Percentiles rank a stretch among this genome's conserved stretches.
phyloP scores from a whole-genome alignment of 2,329 filamentous ascomycete species.

The Alternaria solani region DNA sequence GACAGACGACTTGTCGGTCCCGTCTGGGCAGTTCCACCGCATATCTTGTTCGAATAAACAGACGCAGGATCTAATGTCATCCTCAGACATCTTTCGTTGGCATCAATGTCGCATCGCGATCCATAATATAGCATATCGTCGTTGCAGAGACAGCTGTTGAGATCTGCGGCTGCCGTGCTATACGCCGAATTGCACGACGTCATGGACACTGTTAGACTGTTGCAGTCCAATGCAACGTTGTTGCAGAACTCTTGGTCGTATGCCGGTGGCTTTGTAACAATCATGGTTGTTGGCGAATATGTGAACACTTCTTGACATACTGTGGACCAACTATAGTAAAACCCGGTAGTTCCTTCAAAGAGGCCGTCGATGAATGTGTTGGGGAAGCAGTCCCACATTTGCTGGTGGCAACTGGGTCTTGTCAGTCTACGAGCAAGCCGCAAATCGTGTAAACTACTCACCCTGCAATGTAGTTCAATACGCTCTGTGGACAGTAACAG shows the following conservation, averaged over 20 bases:
- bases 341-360: not conserved
- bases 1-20: not conserved
- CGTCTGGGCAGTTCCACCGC: not conserved
- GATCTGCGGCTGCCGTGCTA: not conserved
- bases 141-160: not conserved
- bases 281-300: not conserved
- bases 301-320: not conserved
- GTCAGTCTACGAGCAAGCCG: not conserved
- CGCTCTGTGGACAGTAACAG: not conserved
- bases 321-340: not conserved
- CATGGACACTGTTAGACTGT: not conserved
- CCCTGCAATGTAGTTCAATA: not conserved
- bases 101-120: not conserved
- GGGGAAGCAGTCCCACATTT: not conserved
- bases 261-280: not conserved
- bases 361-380: not conserved
- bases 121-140: not conserved
- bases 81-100: not conserved
- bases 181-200: not conserved
- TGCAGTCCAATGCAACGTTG: not conserved
- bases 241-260: not conserved
- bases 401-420: not conserved
- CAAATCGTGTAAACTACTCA: not conserved
- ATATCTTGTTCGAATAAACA: not conserved
- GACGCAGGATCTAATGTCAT: not conserved